phyloP scores from a whole-genome alignment of 2,329 filamentous ascomycete species.

The Epichloe coenophiala region DNA sequence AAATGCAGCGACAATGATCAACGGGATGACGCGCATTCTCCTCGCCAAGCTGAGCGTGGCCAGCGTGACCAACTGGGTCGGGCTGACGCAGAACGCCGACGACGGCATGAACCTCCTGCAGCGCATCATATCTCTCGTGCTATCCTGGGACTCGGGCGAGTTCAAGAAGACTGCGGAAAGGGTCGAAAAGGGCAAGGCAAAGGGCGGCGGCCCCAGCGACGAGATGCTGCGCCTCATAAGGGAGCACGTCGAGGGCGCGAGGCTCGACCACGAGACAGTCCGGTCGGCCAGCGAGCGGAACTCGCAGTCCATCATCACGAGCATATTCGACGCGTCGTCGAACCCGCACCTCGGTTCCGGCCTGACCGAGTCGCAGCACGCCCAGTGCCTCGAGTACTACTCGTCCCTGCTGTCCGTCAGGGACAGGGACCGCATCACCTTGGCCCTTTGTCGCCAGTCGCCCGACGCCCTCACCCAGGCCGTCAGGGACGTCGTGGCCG shows the following conservation, averaged over 20 bases:
- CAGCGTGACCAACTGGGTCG: slow-evolving; percentile 67
- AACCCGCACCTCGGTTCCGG: slow-evolving; percentile 30
- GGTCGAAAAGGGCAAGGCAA: slow-evolving; percentile 42
- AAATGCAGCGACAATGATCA: slow-evolving; percentile 73
- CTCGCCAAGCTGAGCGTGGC: slow-evolving; percentile 67
- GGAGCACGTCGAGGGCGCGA: slow-evolving; percentile 33
- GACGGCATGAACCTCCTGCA: slow-evolving; percentile 75
- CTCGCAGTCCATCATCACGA: slow-evolving; percentile 47
- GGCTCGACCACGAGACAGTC: slow-evolving; percentile 43
- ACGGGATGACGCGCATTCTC: slow-evolving; percentile 56
- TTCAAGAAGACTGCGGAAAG: slow-evolving; percentile 52
- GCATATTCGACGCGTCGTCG: slow-evolving; percentile 43
- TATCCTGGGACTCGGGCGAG: slow-evolving; percentile 60
- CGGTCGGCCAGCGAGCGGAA: slow-evolving; percentile 39
- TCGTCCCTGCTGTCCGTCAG: slow-evolving; percentile 55
- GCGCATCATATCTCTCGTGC: slow-evolving; percentile 58
- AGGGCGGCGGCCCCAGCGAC: slow-evolving; percentile 38
- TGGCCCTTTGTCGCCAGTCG: slow-evolving; percentile 50
- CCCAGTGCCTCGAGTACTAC: slow-evolving; percentile 54
- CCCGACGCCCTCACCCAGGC: slow-evolving; percentile 62
- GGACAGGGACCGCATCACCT: slow-evolving; percentile 59
- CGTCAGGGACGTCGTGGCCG: slow-evolving; percentile 48
- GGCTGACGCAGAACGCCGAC: slow-evolving; percentile 54
- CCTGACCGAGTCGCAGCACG: slow-evolving; percentile 47
- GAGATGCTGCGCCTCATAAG: slow-evolving; percentile 48